Evolutionary conservation across 257 asterid species (phyloP).

Genomic region (Verbena officinalis): DNA sequence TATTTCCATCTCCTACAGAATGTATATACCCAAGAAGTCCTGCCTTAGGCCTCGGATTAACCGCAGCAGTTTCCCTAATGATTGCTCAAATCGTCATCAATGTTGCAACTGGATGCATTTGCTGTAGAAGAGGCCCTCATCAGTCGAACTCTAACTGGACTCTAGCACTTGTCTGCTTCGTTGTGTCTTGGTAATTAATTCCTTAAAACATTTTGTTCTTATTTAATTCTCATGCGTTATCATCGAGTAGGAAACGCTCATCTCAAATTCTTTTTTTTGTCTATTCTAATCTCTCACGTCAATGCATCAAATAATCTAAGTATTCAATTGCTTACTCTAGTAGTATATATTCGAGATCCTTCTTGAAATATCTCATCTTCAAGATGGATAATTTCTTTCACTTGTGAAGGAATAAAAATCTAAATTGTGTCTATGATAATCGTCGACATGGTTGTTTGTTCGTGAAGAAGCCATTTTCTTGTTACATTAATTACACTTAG

Average conservation of each 20-base stretch:
- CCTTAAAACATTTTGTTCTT: neutral
- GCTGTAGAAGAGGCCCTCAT: constrained; percentile 70
- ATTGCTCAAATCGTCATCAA: constrained; percentile 78
- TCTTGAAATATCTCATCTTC: neutral
- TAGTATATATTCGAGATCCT: neutral
- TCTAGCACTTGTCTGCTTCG: constrained; percentile 72
- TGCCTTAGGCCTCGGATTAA: constrained; percentile 75
- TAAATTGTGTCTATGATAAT: neutral
- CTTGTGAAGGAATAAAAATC: too few species aligned
- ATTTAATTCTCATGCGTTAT: neutral
- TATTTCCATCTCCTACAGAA: constrained; percentile 58
- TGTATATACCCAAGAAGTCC: constrained; percentile 92
- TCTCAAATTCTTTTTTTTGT: too few species aligned
- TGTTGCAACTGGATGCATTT: constrained; percentile 80
- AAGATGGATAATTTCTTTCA: too few species aligned
- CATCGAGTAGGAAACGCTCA: neutral
- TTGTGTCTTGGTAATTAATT: constrained; percentile 78
- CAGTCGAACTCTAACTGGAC: constrained; percentile 68
- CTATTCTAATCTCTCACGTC: too few species aligned
- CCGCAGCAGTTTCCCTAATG: constrained; percentile 76
- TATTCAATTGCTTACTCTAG: neutral
- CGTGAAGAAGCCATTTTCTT: neutral
- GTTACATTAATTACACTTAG: too few species aligned
- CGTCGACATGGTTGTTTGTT: neutral
- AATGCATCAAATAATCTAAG: neutral